A percentile compares a stretch with the other conserved stretches of the same genome.
These are phyloP conservation scores for Rhizodiscina lignyota DNA, from an alignment of 495 filamentous ascomycete genomes.

Conservation along the genomic window DNA sequence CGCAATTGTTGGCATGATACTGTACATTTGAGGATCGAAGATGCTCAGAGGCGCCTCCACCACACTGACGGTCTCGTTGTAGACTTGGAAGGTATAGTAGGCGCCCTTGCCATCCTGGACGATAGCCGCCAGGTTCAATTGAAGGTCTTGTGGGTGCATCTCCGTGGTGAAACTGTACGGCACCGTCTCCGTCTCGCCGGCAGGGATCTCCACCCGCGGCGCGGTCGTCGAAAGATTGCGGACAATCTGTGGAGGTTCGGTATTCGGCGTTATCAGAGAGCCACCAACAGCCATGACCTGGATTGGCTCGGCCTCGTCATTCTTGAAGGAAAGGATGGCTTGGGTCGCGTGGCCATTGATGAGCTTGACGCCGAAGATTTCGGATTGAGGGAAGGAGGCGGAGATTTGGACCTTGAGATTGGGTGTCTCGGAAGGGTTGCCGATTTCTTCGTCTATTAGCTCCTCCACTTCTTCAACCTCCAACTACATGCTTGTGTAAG, in stretches of 20 bases:
- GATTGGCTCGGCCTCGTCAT: constrained; percentile 65
- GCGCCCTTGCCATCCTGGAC: constrained; percentile 44
- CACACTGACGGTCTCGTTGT: constrained; percentile 75
- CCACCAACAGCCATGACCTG: constrained; percentile 65
- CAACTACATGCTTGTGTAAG: constrained; percentile 8
- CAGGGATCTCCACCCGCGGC: constrained; percentile 60
- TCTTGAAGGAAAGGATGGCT: constrained; percentile 64
- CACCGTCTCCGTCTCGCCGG: constrained; percentile 57
- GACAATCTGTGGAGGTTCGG: constrained; percentile 35
- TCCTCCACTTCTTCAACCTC: constrained; percentile 29
- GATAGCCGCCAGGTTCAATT: constrained; percentile 62
- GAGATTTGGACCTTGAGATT: constrained; percentile 57
- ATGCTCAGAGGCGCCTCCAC: constrained; percentile 86
- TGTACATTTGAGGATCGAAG: constrained; percentile 92
- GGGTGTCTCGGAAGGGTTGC: constrained; percentile 19
- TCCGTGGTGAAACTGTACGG: constrained; percentile 79
- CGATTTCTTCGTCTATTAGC: constrained; percentile 19
- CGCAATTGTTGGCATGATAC: constrained; percentile 6
- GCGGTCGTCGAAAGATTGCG: constrained; percentile 69
- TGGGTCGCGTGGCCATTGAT: constrained; percentile 83
- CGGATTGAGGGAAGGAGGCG: constrained; percentile 69
- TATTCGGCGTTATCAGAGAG: constrained; percentile 40
- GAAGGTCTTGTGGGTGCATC: constrained; percentile 81
- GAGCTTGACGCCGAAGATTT: constrained; percentile 90
- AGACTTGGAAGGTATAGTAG: constrained; percentile 61